Base-by-base conservation (phyloP, 805 yeast genomes). In the Teunomyces barrocoloradensis region DNA sequence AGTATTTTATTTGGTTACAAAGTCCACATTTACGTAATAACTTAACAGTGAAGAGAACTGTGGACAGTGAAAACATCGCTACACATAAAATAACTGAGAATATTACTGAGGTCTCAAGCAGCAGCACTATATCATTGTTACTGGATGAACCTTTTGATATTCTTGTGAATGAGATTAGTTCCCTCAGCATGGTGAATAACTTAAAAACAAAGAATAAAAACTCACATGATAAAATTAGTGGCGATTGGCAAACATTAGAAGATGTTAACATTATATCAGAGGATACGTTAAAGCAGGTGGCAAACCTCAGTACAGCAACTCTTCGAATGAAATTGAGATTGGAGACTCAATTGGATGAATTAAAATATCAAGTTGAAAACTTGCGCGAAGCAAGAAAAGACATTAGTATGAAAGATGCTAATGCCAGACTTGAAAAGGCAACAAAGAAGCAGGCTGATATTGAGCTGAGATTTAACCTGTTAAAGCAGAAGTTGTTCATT, bases 401-500 rank as follows among this genome's bases (percentile, higher is more conserved):
- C 13, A 20, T 21, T n/a, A 5, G 30, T 7, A 11, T 38, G 7
- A 47, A 32, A 6, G 42, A 47, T 4, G 36, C 45, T 17, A 34
- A 35, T 23, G 48, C 48, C 9, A 50, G 53, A 21, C 41, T 46
- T 9, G 42, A 33, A n/a, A 34, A 35, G 23, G 46, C 50, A n/a
- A 36, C 23, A 12, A 46, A 50, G 5, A 61, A 58, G 15, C 75
- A 68, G 44, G 53, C 45, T 0, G 35, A 47, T 10, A 51, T 69
- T 18, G 51, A 59, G 10, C 44, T 45, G 6, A 63, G 64, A 45
- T 47, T 58, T 11, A 43, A 50, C 2, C 28, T 33, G 3, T 43
- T 70, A 13, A 66, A 67, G 32, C 44, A 42, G 3, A 60, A 53
- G 36, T 46, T 70, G 5, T 50, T 56, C 4, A 48, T 53, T 3